Evolutionary conservation across 139 green algal genomes (phyloP).

Genomic region (Spirogloea muscicola): DNA sequence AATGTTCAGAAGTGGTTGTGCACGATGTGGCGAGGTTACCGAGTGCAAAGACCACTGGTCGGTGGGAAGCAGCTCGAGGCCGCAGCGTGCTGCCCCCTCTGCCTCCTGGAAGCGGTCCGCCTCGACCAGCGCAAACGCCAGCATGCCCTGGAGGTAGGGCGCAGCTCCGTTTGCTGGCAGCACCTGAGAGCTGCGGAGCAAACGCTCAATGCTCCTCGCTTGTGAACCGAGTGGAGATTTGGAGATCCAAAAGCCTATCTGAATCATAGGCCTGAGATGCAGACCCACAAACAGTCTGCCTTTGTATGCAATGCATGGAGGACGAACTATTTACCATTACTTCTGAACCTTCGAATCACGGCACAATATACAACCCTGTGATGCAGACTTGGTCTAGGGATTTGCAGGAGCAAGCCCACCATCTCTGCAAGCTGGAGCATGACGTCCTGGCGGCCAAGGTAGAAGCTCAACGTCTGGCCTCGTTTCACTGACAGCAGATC

Average conservation of each 20-base stretch:
- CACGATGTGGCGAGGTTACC: no score
- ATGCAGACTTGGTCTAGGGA: no score
- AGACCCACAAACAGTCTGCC: no score
- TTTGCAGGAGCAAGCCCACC: no score
- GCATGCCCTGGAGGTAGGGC: background rate
- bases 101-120: background rate
- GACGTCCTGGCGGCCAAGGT: background rate
- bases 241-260: no score
- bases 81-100: background rate
- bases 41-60: background rate
- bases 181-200: background rate
- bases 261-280: no score
- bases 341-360: no score
- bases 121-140: background rate
- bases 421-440: conserved; percentile 7
- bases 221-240: background rate
- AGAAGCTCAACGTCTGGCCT: conserved; percentile 3
- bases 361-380: no score
- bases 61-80: background rate
- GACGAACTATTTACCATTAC: no score
- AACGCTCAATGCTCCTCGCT: background rate
- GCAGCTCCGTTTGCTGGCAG: background rate
- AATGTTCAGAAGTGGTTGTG: no score
- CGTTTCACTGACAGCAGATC: conserved; percentile 5
- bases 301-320: no score